Percentiles rank a stretch among this genome's conserved stretches.
These are phyloP conservation scores for barrel medic (Medicago truncatula) DNA, from an alignment of 306 rosid genomes.

Conservation along the genomic window DNA sequence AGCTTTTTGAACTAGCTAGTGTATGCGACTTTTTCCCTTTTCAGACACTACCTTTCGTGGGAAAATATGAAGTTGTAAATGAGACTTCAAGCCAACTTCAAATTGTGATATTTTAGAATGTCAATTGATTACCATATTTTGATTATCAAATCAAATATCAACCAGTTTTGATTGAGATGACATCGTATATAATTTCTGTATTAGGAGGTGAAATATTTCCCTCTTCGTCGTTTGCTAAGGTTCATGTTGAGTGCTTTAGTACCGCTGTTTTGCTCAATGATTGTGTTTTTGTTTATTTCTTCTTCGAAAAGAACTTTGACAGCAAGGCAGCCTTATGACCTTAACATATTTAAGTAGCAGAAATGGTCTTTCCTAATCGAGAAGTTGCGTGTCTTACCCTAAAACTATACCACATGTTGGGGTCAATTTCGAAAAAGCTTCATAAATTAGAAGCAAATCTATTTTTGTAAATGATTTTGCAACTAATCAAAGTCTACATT, in stretches of 20 bases:
- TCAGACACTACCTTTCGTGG: background rate
- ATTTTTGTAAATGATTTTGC: background rate
- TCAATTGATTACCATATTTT: background rate
- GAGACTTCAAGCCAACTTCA: slow-evolving; percentile 15
- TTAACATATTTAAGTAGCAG: no score
- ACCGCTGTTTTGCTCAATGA: background rate
- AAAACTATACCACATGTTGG: background rate
- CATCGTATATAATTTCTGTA: background rate
- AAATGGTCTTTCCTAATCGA: background rate
- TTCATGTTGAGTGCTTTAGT: background rate
- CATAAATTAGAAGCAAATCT: background rate
- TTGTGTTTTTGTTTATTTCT: background rate
- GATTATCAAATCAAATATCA: slow-evolving; percentile 7
- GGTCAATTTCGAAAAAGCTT: background rate
- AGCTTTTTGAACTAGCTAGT: slow-evolving; percentile 12
- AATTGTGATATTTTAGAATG: background rate
- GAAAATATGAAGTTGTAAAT: background rate
- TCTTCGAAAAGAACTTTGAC: background rate
- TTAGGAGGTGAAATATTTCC: background rate
- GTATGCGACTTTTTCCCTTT: slow-evolving; percentile 15
- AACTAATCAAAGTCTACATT: background rate
- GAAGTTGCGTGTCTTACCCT: background rate
- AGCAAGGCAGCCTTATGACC: background rate
- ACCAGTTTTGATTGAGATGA: background rate
- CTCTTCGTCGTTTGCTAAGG: background rate